These are phyloP conservation scores for Geum urbanum DNA, from an alignment of 306 rosid species.

Conservation along the genomic window DNA sequence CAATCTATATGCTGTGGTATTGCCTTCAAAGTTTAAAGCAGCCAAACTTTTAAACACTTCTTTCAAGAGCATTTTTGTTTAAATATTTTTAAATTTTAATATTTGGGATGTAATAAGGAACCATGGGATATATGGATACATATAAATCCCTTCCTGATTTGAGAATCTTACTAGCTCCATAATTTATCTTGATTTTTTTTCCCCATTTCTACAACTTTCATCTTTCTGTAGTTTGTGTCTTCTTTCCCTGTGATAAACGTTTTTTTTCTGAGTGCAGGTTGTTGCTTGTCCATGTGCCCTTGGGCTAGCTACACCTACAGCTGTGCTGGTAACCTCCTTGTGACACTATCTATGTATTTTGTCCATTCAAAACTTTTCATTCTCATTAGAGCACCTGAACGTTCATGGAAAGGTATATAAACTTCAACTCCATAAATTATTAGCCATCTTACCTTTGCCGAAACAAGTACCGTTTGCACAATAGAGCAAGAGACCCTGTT, in stretches of 20 bases:
- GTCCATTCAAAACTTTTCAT: background rate
- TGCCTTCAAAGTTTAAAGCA: no score
- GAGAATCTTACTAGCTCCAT: background rate
- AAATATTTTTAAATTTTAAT: no score
- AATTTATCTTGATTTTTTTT: background rate
- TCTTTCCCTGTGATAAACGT: slow-evolving; percentile 13
- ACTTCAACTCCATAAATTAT: background rate
- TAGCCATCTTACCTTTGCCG: no score
- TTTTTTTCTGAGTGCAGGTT: slow-evolving; percentile 53
- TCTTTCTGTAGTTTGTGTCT: background rate
- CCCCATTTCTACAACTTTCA: background rate
- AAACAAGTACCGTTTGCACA: no score
- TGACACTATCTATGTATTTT: slow-evolving; percentile 11
- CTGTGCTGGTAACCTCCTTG: slow-evolving; percentile 75
- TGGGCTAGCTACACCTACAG: slow-evolving; percentile 98
- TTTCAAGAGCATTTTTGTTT: no score
- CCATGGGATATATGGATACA: background rate
- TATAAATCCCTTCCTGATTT: background rate
- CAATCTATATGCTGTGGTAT: background rate
- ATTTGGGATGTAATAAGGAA: no score
- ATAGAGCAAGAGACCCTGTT: no score
- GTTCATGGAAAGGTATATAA: background rate
- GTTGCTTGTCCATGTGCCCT: slow-evolving; percentile 99
- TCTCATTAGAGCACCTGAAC: background rate
- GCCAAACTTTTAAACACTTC: no score